Base-by-base conservation (phyloP, 2,329 filamentous ascomycete species). In the Xylariaceae sp. region DNA sequence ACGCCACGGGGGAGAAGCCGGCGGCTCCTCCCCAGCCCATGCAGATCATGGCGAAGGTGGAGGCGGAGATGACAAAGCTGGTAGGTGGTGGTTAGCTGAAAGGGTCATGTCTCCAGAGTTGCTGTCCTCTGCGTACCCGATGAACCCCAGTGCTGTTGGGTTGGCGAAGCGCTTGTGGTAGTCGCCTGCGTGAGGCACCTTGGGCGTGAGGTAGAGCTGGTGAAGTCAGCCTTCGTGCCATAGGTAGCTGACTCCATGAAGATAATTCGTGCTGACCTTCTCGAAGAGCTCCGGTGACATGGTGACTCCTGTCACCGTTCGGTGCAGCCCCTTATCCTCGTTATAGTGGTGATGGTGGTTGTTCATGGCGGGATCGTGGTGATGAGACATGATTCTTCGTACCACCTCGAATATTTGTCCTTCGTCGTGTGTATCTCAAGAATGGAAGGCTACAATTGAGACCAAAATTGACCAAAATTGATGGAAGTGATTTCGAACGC, bases 201-300 rank as follows among this genome's bases (percentile, higher is more conserved):
- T 65, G 3, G 64, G 63, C 4, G 59, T 60, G 16, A 66, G 53
- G 43, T 66, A 66, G 13, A 65, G 62, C 59, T 61, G 34, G 4
- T 9, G 24, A 35, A 3, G 15, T 51, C 16, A 51, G 38, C 26
- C 24, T 24, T 7, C 16, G 19, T 39, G 6, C 2, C 3, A 4
- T 4, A 9, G 36, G n/a, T n/a, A n/a, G 13, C 2, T 19, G n/a
- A 9, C 1, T 9, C 17, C n/a, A 37, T 24, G n/a, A 8, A 18
- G 8, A 17, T 30, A 16, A 4, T 19, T 15, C n/a, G 19, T 35
- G 35, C 24, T 39, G 41, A 55, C 57, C 48, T 64, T 65, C 44
- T 65, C 63, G 37, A 66, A 66, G 3, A 66, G 58, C 53, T 65
- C 63, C 9, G 61, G 63, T 3, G 63, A 63, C 59, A 65, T 65